Percentiles rank a stretch among this genome's conserved stretches.
phyloP scores from a whole-genome alignment of 306 rosid species.

The apple (Malus domestica) region ASM211411v1 NC_041803.1:8078501-8079000 shows the following conservation, averaged over 20 bases:
- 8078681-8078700: slow-evolving; percentile 56
- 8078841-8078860: slow-evolving; percentile 35
- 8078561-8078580: slow-evolving; percentile 23
- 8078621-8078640: slow-evolving; percentile 52
- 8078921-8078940: slow-evolving; percentile 26
- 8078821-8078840: slow-evolving; percentile 14
- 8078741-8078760: background rate
- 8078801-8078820: slow-evolving; percentile 29
- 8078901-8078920: slow-evolving; percentile 17
- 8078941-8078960: slow-evolving; percentile 12
- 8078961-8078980: slow-evolving; percentile 4
- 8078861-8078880: slow-evolving; percentile 24
- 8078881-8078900: slow-evolving; percentile 25
- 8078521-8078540: background rate
- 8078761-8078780: slow-evolving; percentile 45
- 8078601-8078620: slow-evolving; percentile 45
- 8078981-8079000: background rate
- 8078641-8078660: slow-evolving; percentile 33
- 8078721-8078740: background rate
- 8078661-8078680: slow-evolving; percentile 45
- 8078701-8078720: background rate
- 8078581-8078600: slow-evolving; percentile 45
- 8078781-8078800: slow-evolving; percentile 54
- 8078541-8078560: background rate
- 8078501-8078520: slow-evolving; percentile 12